phyloP scores from a whole-genome alignment of 2,329 filamentous ascomycete genomes.

The Claviceps monticola region DNA sequence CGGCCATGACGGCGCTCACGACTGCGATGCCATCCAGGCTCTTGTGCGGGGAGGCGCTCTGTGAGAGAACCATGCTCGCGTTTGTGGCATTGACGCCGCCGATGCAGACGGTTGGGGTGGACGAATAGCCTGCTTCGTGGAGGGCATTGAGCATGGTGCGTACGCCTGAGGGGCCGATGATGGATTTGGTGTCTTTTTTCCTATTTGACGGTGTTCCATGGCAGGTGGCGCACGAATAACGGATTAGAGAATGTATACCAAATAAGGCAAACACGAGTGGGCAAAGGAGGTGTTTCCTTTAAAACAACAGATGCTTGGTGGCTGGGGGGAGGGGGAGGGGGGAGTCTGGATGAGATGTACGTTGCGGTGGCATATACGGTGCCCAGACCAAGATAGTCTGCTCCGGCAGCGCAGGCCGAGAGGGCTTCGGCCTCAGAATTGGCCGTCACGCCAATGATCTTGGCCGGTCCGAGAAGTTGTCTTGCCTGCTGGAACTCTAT shows the following conservation, averaged over 20 bases:
- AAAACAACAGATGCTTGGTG: background rate
- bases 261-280: too few relatives aligned
- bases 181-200: conserved; percentile 69
- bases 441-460: conserved; percentile 84
- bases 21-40: conserved; percentile 69
- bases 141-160: conserved; percentile 42
- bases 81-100: conserved; percentile 76
- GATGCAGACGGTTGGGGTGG: conserved; percentile 63
- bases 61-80: conserved; percentile 57
- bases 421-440: conserved; percentile 60
- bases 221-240: background rate
- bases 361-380: conserved; percentile 79
- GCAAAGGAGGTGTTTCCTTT: background rate
- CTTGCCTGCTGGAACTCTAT: conserved; percentile 36
- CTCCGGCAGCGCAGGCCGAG: conserved; percentile 58
- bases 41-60: conserved; percentile 40
- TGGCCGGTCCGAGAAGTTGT: conserved; percentile 54
- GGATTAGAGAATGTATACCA: background rate
- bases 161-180: conserved; percentile 43
- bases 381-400: conserved; percentile 82
- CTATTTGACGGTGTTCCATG: conserved; percentile 23
- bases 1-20: conserved; percentile 76
- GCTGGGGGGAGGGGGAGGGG: too few relatives aligned
- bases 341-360: conserved; percentile 26
- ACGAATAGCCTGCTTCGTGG: conserved; percentile 26